These are phyloP conservation scores for Phyllosticta capitalensis DNA, from an alignment of 2,329 filamentous ascomycete species.

Conservation along the genomic window DNA sequence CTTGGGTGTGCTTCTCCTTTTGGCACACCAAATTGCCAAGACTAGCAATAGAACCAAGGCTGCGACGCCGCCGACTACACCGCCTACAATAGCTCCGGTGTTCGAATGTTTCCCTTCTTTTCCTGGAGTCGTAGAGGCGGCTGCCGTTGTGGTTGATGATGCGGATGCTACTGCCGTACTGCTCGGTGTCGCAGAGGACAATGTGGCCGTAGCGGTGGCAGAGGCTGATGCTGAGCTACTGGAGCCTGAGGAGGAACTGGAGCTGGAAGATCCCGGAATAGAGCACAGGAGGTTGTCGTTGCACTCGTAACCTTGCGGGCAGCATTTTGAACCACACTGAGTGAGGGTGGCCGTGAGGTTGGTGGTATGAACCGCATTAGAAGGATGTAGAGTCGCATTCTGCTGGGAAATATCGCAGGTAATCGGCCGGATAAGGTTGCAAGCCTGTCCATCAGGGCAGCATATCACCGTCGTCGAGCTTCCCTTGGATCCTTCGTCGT, in stretches of 20 bases:
- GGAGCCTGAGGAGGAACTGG: conserved; percentile 13
- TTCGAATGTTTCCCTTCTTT: conserved; percentile 11
- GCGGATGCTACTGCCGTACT: conserved; percentile 11
- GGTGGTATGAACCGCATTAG: conserved; percentile 56
- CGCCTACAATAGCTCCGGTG: conserved; percentile 26
- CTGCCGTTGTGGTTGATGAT: conserved; percentile 18
- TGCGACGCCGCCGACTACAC: conserved; percentile 28
- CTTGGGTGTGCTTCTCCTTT: conserved; percentile 19
- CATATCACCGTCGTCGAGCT: conserved; percentile 53
- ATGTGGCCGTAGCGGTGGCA: background rate
- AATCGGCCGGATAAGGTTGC: conserved; percentile 53
- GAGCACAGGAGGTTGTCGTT: conserved; percentile 41
- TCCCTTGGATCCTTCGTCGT: conserved; percentile 43
- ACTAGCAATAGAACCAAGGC: conserved; percentile 25
- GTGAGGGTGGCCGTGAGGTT: conserved; percentile 45
- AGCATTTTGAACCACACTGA: conserved; percentile 53
- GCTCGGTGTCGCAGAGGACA: conserved; percentile 1
- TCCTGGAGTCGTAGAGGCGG: conserved; percentile 17
- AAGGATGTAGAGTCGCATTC: conserved; percentile 47
- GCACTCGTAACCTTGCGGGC: conserved; percentile 64
- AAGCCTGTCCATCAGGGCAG: conserved; percentile 52
- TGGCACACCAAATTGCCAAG: conserved; percentile 25
- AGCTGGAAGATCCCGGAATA: conserved; percentile 37
- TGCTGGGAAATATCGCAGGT: conserved; percentile 55
- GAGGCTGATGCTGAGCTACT: conserved; percentile 7